A percentile compares a stretch with the other conserved stretches of the same genome.
These are phyloP conservation scores for Hygrophorus pudorinus DNA, from an alignment of 768 basidiomycete species.

Conservation along the genomic window DNA sequence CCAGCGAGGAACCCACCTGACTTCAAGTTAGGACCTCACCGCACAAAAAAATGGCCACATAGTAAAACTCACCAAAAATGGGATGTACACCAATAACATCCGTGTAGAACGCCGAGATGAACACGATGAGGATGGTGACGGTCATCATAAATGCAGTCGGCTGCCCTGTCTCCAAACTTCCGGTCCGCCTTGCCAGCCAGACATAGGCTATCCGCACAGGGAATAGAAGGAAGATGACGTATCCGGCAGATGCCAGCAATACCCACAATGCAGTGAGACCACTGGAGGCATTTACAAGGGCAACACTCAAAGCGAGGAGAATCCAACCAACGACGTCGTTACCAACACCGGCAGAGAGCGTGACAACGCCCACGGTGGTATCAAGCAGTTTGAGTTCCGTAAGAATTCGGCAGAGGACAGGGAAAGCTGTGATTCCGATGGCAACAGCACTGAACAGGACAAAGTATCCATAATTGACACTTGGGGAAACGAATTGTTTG, in stretches of 20 bases:
- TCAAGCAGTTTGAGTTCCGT: slow-evolving; percentile 75
- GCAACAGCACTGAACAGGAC: slow-evolving; percentile 80
- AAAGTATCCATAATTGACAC: slow-evolving; percentile 70
- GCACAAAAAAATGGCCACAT: not conserved
- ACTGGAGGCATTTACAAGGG: slow-evolving; percentile 67
- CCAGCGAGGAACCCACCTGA: slow-evolving; percentile 77
- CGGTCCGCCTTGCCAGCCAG: slow-evolving; percentile 59
- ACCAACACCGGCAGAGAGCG: slow-evolving; percentile 75
- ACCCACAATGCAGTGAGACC: slow-evolving; percentile 77
- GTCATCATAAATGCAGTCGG: slow-evolving; percentile 77
- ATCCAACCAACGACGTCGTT: slow-evolving; percentile 78
- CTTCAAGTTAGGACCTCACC: slow-evolving; percentile 10
- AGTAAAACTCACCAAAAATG: slow-evolving; percentile 41
- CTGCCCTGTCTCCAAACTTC: slow-evolving; percentile 60
- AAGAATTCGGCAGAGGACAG: slow-evolving; percentile 77
- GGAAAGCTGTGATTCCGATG: slow-evolving; percentile 74
- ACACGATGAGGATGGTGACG: slow-evolving; percentile 61
- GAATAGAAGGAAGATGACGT: slow-evolving; percentile 53
- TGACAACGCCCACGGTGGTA: slow-evolving; percentile 76
- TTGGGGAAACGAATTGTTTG: slow-evolving; percentile 45
- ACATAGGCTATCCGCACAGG: slow-evolving; percentile 54
- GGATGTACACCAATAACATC: slow-evolving; percentile 76
- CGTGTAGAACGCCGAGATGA: slow-evolving; percentile 73
- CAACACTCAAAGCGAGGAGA: slow-evolving; percentile 73
- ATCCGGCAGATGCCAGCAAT: slow-evolving; percentile 58